These are phyloP conservation scores for Pseudocercospora musae DNA, from an alignment of 2,329 filamentous ascomycete genomes.

Conservation along the genomic window DNA sequence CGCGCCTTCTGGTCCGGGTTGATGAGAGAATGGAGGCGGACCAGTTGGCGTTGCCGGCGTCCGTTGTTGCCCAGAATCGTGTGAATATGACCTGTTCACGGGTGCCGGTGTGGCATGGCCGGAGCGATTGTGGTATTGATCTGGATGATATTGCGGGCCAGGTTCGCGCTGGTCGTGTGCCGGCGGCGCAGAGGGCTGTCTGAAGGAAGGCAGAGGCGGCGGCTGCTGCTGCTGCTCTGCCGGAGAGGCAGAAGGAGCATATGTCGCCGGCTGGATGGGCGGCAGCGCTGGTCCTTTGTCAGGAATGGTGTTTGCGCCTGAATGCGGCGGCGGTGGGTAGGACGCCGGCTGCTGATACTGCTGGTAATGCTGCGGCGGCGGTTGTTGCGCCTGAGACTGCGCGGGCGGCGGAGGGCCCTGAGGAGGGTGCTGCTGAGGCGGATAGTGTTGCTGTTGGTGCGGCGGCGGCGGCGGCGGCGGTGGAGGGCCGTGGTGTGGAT, in stretches of 20 bases:
- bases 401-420: conserved; percentile 8
- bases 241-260: conserved; percentile 25
- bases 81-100: conserved; percentile 34
- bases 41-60: conserved; percentile 37
- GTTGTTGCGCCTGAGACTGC: conserved; percentile 11
- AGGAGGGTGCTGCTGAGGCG: conserved; percentile 5
- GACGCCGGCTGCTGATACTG: conserved; percentile 21
- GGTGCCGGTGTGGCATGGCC: conserved; percentile 37
- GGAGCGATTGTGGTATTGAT: conserved; percentile 32
- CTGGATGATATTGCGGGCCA: conserved; percentile 26
- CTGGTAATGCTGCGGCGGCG: conserved; percentile 8
- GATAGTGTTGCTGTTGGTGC: conserved; percentile 19
- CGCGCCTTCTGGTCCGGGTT: conserved; percentile 25
- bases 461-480: conserved; percentile 5
- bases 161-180: conserved; percentile 29
- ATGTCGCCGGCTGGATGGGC: conserved; percentile 27
- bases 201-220: conserved; percentile 26
- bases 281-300: conserved; percentile 24
- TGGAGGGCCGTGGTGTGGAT: conserved; percentile 3
- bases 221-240: conserved; percentile 22
- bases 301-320: conserved; percentile 20
- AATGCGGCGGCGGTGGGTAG: conserved; percentile 15
- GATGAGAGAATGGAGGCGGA: conserved; percentile 16
- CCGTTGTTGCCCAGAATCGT: conserved; percentile 33
- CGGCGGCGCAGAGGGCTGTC: conserved; percentile 25